Percentiles rank a stretch among this genome's conserved stretches.
phyloP scores from a whole-genome alignment of 495 filamentous ascomycete species.

The Hypoxylon crocopeplum region DNA sequence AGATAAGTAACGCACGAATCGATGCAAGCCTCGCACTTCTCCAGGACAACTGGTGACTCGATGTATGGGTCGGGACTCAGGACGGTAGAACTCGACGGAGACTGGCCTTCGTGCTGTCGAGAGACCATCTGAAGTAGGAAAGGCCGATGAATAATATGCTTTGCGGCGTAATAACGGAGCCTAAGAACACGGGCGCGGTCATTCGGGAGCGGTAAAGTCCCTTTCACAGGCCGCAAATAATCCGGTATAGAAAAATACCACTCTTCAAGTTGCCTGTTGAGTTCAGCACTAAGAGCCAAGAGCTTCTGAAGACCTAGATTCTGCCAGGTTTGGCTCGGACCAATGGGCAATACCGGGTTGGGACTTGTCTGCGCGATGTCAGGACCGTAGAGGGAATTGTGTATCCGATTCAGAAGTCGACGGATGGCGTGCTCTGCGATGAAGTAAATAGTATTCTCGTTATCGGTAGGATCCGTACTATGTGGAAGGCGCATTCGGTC shows the following conservation, averaged over 20 bases:
- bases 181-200: slow-evolving; percentile 43
- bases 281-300: slow-evolving; percentile 41
- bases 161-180: slow-evolving; percentile 46
- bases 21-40: slow-evolving; percentile 43
- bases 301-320: slow-evolving; percentile 39
- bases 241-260: slow-evolving; percentile 49
- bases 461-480: slow-evolving; percentile 41
- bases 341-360: slow-evolving; percentile 20
- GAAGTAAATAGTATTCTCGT: slow-evolving; percentile 44
- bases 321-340: slow-evolving; percentile 40
- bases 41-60: slow-evolving; percentile 34
- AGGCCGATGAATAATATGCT: slow-evolving; percentile 45
- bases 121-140: slow-evolving; percentile 42
- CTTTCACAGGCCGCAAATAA: slow-evolving; percentile 40
- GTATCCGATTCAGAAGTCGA: slow-evolving; percentile 47
- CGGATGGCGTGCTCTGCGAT: slow-evolving; percentile 48
- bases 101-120: slow-evolving; percentile 32
- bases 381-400: slow-evolving; percentile 44
- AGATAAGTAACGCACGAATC: slow-evolving; percentile 43
- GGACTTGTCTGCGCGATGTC: slow-evolving; percentile 33
- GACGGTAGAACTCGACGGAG: slow-evolving; percentile 31
- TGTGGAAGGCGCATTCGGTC: slow-evolving; percentile 44
- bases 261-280: slow-evolving; percentile 46
- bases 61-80: slow-evolving; percentile 32
- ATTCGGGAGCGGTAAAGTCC: slow-evolving; percentile 32